Conservation (phyloP, 1,284 basidiomycete genomes). For the Chalciporus sp. region DNA sequence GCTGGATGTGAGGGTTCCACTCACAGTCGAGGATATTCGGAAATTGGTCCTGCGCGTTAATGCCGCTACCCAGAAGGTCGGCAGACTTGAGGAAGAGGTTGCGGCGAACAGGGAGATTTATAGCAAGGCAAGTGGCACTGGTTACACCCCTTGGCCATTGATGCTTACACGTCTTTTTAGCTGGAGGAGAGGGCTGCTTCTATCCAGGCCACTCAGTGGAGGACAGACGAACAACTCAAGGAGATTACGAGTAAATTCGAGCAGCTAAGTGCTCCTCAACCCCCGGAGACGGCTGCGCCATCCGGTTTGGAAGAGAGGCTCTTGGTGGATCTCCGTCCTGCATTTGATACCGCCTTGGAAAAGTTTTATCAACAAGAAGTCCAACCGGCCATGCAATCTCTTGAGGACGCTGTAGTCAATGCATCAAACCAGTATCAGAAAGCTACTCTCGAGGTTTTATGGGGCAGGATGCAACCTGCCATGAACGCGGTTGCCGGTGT, state of each 20-base stretch:
- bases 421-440: slow-evolving; percentile 25
- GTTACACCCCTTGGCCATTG: not conserved
- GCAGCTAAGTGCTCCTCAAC: slow-evolving; percentile 14
- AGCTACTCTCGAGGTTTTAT: slow-evolving; percentile 26
- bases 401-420: slow-evolving; percentile 14
- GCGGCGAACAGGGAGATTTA: slow-evolving; percentile 18
- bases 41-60: slow-evolving; percentile 29
- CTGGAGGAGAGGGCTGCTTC: slow-evolving; percentile 18
- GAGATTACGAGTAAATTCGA: slow-evolving; percentile 23
- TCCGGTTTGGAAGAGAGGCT: slow-evolving; percentile 12
- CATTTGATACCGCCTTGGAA: slow-evolving; percentile 20
- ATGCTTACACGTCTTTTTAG: slow-evolving; percentile 15
- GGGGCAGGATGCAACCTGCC: slow-evolving; percentile 33
- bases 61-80: slow-evolving; percentile 24
- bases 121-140: slow-evolving; percentile 17
- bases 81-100: slow-evolving; percentile 26
- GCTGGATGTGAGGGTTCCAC: slow-evolving; percentile 26
- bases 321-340: slow-evolving; percentile 23
- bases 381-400: slow-evolving; percentile 16
- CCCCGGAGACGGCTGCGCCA: not conserved
- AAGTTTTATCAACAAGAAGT: slow-evolving; percentile 28
- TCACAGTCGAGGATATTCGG: slow-evolving; percentile 28
- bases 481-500: slow-evolving; percentile 36
- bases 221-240: slow-evolving; percentile 16
- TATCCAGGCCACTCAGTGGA: slow-evolving; percentile 13